Conservation (phyloP, 1,139 yeast genomes). For the Candida freyschussii region DNA sequence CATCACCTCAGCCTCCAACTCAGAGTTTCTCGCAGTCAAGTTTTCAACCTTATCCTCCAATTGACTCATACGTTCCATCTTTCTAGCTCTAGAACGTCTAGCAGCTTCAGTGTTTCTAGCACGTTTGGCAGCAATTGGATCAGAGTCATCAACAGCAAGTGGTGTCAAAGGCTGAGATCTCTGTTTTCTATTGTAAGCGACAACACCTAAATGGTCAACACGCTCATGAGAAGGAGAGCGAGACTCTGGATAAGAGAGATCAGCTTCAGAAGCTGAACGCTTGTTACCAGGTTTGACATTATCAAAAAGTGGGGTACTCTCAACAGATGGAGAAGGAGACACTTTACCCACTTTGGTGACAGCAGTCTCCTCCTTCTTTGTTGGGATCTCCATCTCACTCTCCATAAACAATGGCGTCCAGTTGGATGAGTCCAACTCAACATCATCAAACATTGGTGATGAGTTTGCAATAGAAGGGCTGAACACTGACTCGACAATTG, state of each 20-base stretch:
- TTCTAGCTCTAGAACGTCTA: constrained; percentile 89
- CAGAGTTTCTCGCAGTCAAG: constrained; percentile 49
- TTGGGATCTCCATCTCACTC: constrained; percentile 21
- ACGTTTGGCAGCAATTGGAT: constrained; percentile 72
- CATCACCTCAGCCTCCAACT: constrained; percentile 53
- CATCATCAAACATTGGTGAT: constrained; percentile 63
- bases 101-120: constrained; percentile 98
- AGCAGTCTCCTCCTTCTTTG: constrained; percentile 7
- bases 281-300: constrained; percentile 9
- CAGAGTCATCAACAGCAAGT: constrained; percentile 51
- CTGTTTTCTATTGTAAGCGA: constrained; percentile 60
- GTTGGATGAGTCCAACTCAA: constrained; percentile 43
- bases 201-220: constrained; percentile 59
- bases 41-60: constrained; percentile 73
- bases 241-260: constrained; percentile 7
- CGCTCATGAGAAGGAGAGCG: constrained; percentile 16
- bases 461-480: constrained; percentile 42
- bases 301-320: constrained; percentile 8
- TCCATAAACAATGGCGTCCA: constrained; percentile 59
- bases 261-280: constrained; percentile 24
- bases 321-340: constrained; percentile 29
- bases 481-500: constrained; percentile 59
- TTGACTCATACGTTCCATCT: constrained; percentile 81
- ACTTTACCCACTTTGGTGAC: constrained; percentile 17
- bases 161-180: constrained; percentile 63